These are phyloP conservation scores for Suhomyces sp. DNA, from an alignment of 805 yeast genomes.

Conservation along the genomic window DNA sequence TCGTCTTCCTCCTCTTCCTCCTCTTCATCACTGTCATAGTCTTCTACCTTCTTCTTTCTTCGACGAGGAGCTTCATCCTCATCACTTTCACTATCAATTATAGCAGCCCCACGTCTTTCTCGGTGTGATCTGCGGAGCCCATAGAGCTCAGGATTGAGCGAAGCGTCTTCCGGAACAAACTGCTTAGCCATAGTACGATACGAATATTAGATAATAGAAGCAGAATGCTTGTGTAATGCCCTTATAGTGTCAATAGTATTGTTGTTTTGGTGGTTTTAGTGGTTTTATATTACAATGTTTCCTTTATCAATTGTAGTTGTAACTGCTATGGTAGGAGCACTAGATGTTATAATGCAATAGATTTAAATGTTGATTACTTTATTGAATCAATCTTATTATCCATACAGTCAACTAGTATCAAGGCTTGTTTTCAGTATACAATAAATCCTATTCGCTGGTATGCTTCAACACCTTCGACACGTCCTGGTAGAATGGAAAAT, in stretches of 20 bases:
- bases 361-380: background rate
- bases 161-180: constrained; percentile 50
- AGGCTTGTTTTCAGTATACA: background rate
- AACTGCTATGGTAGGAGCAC: background rate
- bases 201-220: too few relatives aligned
- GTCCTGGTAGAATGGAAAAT: background rate
- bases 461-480: background rate
- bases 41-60: constrained; percentile 12
- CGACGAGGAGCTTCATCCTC: constrained; percentile 25
- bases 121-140: constrained; percentile 78
- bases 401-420: background rate
- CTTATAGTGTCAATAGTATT: background rate
- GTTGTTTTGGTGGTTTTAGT: background rate
- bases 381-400: background rate
- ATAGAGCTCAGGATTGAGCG: constrained; percentile 74
- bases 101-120: constrained; percentile 41
- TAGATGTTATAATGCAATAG: background rate
- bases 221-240: background rate
- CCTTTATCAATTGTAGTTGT: background rate
- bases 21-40: constrained; percentile 17
- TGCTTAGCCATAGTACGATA: constrained; percentile 21
- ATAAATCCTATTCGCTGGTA: background rate
- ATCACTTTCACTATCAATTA: constrained; percentile 35
- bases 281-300: background rate
- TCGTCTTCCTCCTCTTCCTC: constrained; percentile 18